Evolutionary conservation across 1,139 yeast species (phyloP).

Genomic region (Kodamaea anthophila): DNA sequence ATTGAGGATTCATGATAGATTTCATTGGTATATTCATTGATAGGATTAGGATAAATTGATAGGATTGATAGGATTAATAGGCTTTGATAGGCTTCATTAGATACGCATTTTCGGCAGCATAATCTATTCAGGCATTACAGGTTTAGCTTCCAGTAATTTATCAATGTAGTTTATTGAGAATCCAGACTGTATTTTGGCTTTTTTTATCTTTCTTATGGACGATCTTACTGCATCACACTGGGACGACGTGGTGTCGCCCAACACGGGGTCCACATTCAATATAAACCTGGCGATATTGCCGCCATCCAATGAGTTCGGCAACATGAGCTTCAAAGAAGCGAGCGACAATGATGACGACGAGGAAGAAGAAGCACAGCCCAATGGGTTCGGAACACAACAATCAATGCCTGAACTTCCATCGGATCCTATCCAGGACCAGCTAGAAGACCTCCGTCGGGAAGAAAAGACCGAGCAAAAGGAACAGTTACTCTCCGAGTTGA

Average conservation of each 20-base stretch:
- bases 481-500: slow-evolving; percentile 32
- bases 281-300: slow-evolving; percentile 8
- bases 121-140: too few relatives aligned
- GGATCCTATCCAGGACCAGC: slow-evolving; percentile 18
- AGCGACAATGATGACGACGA: slow-evolving; percentile 15
- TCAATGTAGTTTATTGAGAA: too few relatives aligned
- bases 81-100: too few relatives aligned
- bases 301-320: slow-evolving; percentile 23
- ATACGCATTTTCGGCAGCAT: too few relatives aligned
- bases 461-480: slow-evolving; percentile 31
- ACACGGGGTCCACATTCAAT: slow-evolving; percentile 9
- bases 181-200: too few relatives aligned
- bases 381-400: slow-evolving; percentile 7
- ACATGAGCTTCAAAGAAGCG: slow-evolving; percentile 15
- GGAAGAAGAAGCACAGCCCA: slow-evolving; percentile 10
- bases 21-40: too few relatives aligned
- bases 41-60: too few relatives aligned
- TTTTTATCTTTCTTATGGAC: too few relatives aligned
- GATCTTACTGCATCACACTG: slow-evolving; percentile 25
- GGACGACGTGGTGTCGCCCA: slow-evolving; percentile 20
- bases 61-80: too few relatives aligned
- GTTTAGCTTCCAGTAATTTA: too few relatives aligned
- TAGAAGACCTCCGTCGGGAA: slow-evolving; percentile 27
- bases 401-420: too few relatives aligned
- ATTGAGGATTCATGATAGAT: too few relatives aligned